Conservation (phyloP, 495 filamentous ascomycete species). For the Cenococcum geophilum region DNA sequence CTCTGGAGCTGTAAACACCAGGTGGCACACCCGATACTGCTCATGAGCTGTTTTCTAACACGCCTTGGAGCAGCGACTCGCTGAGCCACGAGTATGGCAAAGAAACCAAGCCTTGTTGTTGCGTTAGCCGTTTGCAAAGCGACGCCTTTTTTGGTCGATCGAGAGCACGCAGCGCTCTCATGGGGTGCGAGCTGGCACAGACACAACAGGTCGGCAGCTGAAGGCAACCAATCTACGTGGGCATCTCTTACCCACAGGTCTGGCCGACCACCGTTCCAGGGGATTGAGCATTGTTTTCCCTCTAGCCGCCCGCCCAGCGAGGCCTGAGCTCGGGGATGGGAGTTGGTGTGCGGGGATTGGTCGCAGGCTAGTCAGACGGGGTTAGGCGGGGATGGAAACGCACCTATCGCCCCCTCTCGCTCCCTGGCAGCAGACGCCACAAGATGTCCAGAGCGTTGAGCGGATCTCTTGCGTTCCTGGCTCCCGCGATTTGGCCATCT, state of each 20-base stretch:
- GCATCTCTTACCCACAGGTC: too few relatives aligned
- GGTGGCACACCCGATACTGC: too few relatives aligned
- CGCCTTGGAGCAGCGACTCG: not conserved
- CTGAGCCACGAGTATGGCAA: not conserved
- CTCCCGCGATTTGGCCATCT: not conserved
- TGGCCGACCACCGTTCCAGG: too few relatives aligned
- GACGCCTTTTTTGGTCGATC: too few relatives aligned
- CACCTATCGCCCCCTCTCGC: too few relatives aligned
- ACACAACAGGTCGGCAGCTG: too few relatives aligned
- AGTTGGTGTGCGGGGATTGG: slow-evolving; percentile 6
- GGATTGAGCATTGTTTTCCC: too few relatives aligned
- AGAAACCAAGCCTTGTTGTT: not conserved
- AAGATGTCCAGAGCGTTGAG: not conserved
- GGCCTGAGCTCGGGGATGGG: not conserved
- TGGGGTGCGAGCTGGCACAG: too few relatives aligned
- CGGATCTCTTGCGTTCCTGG: not conserved
- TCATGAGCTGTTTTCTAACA: not conserved
- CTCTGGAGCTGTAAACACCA: too few relatives aligned
- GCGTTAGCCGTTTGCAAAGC: not conserved
- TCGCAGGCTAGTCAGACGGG: not conserved
- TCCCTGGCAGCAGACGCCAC: not conserved
- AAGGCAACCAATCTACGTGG: too few relatives aligned
- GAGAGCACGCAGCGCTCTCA: too few relatives aligned
- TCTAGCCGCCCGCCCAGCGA: not conserved
- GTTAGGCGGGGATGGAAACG: too few relatives aligned